Base-by-base conservation (phyloP, 169 alveolate genomes). In the Plasmodium gaboni region DNA sequence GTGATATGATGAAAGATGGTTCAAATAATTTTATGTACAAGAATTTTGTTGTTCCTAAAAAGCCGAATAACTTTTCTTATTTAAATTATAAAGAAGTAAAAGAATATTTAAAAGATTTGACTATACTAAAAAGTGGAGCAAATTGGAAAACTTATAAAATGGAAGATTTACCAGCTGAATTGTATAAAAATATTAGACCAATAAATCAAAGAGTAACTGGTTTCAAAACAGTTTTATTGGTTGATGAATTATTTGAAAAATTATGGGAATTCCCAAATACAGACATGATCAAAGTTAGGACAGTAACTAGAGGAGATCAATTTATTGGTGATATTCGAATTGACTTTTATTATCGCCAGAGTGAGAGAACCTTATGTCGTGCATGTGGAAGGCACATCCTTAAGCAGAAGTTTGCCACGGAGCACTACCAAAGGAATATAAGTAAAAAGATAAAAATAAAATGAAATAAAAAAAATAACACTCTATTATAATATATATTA, bases 231-330 rank as follows among this genome's bases (percentile, higher is more conserved):
- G 92, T 86, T 3, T 64, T 92, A 13, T 67, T 92, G 8, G 95
- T 92, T 42, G 95, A 92, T 71, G 95, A 92, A 5, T 65, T 92
- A 19, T 92, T 92, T 88, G 95, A 92, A 57, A 92, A 91, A 55
- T 87, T 92, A 64, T 92, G 95, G 95, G 95, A 92, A 32, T 92
- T 92, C 59, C 95, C 95, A 2, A 69, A 64, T 24, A 89, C 94
- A n/a, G 95, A 92, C 10, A 88, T 89, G 42, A 92, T 92, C 1
- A 74, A 92, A 55, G 93, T 89, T 24, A 24, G 95, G 28, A 92
- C 92, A n/a, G 95, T 92, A 13, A 92, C 95, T 0, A 71, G 95
- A 61, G 95, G 95, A 8, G 95, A 92, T 17, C 95, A 92, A 55
- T 92, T 92, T 72, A 92, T 92, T 26, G 95, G 95, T 2, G 95